phyloP scores from a whole-genome alignment of 2,329 filamentous ascomycete genomes.

The Aspergillus floridensis region DNA sequence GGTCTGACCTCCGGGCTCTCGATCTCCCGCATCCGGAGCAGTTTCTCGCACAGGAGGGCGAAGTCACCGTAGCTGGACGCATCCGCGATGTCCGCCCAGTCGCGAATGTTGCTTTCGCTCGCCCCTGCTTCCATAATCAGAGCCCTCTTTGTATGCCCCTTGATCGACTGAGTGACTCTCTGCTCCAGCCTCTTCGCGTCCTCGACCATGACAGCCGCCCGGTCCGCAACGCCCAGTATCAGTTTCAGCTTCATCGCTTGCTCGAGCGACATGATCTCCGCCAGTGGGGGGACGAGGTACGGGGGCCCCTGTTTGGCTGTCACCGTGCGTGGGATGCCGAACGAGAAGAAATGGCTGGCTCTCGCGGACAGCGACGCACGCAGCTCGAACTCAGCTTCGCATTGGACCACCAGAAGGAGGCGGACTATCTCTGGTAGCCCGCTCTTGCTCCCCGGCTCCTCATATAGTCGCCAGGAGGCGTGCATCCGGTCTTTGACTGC shows the following conservation, averaged over 20 bases:
- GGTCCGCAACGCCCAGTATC: constrained; percentile 6
- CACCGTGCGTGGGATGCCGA: constrained; percentile 5
- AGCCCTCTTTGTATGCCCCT: background rate
- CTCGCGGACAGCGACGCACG: background rate
- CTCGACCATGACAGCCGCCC: background rate
- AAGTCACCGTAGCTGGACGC: background rate
- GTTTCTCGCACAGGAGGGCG: background rate
- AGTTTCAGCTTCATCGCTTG: background rate
- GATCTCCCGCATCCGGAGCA: background rate
- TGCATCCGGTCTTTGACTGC: constrained; percentile 4
- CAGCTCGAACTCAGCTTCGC: background rate
- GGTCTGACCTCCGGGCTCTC: background rate
- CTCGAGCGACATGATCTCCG: background rate
- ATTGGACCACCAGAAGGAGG: constrained; percentile 1
- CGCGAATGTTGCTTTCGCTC: background rate
- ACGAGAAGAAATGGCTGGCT: constrained; percentile 5
- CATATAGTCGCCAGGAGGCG: constrained; percentile 7
- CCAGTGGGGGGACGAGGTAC: background rate
- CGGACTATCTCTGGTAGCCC: constrained; percentile 10
- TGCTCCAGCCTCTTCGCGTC: background rate
- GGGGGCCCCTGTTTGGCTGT: background rate
- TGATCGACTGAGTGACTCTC: background rate
- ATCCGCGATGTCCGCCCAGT: constrained; percentile 6
- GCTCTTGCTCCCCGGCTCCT: constrained; percentile 7
- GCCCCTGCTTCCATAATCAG: constrained; percentile 1